Evolutionary conservation across 352 stramenopile species (phyloP), one percentile per base, ranked within the genome.

Genomic region (Globisporangium nagaii): DNA sequence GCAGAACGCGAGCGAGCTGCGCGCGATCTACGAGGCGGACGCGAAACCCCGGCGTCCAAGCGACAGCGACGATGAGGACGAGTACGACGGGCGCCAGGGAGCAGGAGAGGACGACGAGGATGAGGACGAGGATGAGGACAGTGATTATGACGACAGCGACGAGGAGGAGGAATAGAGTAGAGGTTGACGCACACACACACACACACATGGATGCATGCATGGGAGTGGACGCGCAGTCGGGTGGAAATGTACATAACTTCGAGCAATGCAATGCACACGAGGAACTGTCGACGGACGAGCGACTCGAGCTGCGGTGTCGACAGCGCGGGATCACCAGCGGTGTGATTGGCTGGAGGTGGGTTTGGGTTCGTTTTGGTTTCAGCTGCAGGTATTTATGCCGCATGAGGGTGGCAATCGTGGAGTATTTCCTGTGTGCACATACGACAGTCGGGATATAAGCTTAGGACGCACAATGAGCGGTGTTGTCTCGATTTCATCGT

Each of bases 1-100:
- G 19, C 60, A 81, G 40, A 78, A 67, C 32, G 66, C 70, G 1
- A 63, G 86, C 25, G 79, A 88, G 53, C 56, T 91, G 53, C 76
- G 78, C 27, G 59, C 73, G 49, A 39, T 84, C 30, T 88, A 90
- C 56, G 71, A 67, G 11, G 68, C 60, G 1, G 73, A 84, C 42
- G 73, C 68, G 0, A 62, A 71, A 44, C 71, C 71, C 20, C 66
- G 66, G 2, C 73, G 43, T 20, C 67, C 66, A 4, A 45, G 57
- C 7, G 63, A 65, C 27, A 61, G 68, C 35, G 67, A 64, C 3
- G 66, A 67, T 20, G 63, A 60, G 7, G 65, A 67, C 24, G 62
- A 68, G 13, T 66, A 71, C 22, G 66, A 66, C 36, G 73, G 65
- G 58, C 8, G 28, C 39, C 15, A 35, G 4, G n/a, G n/a, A n/a